Percentiles rank a stretch among this genome's conserved stretches.
Evolutionary conservation across 495 filamentous ascomycete species (phyloP).

Genomic region (Collariella sp.): DNA sequence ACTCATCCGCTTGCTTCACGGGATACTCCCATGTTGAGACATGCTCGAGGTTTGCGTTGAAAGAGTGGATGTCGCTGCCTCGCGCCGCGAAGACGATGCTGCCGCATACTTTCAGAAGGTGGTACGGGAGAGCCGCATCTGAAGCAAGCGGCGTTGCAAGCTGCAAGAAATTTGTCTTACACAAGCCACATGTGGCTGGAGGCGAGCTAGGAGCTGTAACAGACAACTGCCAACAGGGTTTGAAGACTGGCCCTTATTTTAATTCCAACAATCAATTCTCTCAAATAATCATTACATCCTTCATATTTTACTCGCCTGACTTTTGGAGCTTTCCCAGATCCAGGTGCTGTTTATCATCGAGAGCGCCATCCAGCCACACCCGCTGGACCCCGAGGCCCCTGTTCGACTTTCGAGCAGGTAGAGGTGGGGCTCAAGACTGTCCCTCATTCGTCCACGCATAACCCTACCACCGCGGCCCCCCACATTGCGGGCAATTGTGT

Average conservation of each 20-base stretch:
- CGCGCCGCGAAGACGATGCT: conserved; percentile 35
- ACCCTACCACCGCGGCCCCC: conserved; percentile 26
- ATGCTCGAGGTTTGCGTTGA: conserved; percentile 27
- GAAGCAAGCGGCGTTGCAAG: not conserved
- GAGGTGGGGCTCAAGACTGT: conserved; percentile 1
- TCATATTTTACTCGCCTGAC: no score
- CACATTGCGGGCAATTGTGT: conserved; percentile 25
- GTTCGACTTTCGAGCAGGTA: no score
- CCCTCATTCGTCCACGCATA: conserved; percentile 18
- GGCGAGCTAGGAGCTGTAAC: not conserved
- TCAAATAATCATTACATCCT: no score
- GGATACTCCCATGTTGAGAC: conserved; percentile 37
- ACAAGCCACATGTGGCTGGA: conserved; percentile 21
- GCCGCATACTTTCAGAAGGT: conserved; percentile 33
- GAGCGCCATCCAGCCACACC: no score
- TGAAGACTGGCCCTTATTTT: no score
- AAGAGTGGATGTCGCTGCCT: conserved; percentile 34
- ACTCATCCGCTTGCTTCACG: conserved; percentile 6
- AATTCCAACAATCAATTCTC: no score
- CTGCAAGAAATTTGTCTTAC: conserved; percentile 9
- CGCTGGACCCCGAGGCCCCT: no score
- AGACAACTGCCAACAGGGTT: no score
- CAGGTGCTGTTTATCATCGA: no score
- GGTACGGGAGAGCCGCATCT: conserved; percentile 29
- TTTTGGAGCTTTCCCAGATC: no score